Evolutionary conservation across 495 filamentous ascomycete genomes (phyloP).

Genomic region (Daldinia loculata): DNA sequence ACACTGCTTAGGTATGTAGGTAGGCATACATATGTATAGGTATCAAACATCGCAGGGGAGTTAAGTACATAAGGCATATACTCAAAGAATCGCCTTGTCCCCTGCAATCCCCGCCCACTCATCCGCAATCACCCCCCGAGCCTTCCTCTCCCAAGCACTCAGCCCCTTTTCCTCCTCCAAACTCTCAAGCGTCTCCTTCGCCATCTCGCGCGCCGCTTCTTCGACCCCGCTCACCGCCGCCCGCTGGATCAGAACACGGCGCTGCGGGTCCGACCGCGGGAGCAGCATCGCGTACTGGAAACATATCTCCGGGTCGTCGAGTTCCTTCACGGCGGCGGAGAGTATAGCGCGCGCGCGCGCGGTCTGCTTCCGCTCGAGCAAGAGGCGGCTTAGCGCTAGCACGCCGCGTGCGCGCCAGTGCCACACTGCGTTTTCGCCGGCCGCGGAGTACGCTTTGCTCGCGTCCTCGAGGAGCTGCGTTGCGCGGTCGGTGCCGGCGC

Average conservation of each 20-base stretch:
- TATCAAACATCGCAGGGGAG: no score
- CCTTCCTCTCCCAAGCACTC: conserved; percentile 24
- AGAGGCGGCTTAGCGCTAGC: conserved; percentile 13
- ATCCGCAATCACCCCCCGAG: conserved; percentile 22
- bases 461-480: conserved; percentile 18
- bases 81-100: neutral
- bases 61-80: neutral
- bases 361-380: neutral
- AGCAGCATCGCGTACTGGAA: conserved; percentile 44
- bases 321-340: conserved; percentile 37
- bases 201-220: conserved; percentile 38
- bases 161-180: neutral
- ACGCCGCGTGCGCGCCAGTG: conserved; percentile 44
- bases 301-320: conserved; percentile 40
- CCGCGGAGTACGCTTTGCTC: neutral
- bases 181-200: neutral
- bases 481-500: conserved; percentile 10
- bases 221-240: conserved; percentile 43
- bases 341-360: conserved; percentile 38
- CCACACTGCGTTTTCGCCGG: conserved; percentile 36
- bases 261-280: conserved; percentile 20
- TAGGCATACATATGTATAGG: no score
- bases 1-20: no score
- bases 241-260: conserved; percentile 35
- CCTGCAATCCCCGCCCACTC: neutral